Base-by-base conservation (phyloP, 352 stramenopile species). In the Pythium phragmitis region DNA sequence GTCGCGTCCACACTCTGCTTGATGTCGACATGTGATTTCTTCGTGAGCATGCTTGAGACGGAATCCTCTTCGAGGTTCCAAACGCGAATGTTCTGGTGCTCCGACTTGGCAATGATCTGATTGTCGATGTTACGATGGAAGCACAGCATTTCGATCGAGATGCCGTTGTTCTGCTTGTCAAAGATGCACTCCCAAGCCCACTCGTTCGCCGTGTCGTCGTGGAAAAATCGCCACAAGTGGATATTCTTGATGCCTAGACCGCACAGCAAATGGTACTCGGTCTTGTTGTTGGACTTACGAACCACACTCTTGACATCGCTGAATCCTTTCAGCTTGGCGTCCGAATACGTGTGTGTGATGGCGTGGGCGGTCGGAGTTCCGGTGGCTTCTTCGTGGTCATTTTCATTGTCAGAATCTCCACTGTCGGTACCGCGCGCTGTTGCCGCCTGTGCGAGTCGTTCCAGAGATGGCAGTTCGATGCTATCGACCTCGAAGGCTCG, bases 231-330 rank as follows among this genome's bases (percentile, higher is more conserved):
- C 87, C 87, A 95, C 49, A 95, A 73, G 56, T 95, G 87, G 21
- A 95, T 66, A 58, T 89, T 95, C 74, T 95, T 95, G 63, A 95
- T 95, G 26, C 87, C 87, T 6, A 95, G 77, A 3, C 87, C 87
- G 55, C 85, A 95, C 1, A 95, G 67, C 37, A 95, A 63, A 19
- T 86, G 83, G 50, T 93, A 95, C 59, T 95, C 85, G 0, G 65
- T 90, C 39, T 65, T 73, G 11, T 77, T 71, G 36, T 51, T 63
- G 7, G 56, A 70, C 26, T 81, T 69, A 2, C 69, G 71, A 9
- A 79, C 62, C 30, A 95, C 65, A 59, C 72, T 89, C 61, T 87
- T 88, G 1, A 88, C 87, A 1, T 86, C 81, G 28, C 81, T 87
- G 58, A 95, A 95, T 1, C 87, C 87, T 67, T 95, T 91, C 4